Conservation (phyloP, 2,329 filamentous ascomycete species). For the Neofusicoccum ribis region DNA sequence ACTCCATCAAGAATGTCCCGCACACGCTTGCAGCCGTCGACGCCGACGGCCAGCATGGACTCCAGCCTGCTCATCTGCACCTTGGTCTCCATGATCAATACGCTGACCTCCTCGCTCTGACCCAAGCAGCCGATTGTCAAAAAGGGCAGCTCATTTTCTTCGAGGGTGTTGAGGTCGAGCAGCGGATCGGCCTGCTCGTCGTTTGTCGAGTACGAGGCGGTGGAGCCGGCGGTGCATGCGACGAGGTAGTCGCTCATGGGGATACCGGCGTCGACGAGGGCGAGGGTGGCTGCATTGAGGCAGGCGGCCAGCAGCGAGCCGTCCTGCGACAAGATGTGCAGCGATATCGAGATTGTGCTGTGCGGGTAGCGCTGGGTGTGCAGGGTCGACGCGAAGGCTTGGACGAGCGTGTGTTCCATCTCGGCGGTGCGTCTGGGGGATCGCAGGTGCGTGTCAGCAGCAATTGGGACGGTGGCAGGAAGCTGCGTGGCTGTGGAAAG, state of each 20-base stretch:
- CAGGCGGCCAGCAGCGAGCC: constrained; percentile 87
- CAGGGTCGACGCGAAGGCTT: constrained; percentile 73
- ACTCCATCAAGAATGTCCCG: constrained; percentile 77
- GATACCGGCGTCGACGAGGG: constrained; percentile 89
- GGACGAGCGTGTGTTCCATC: constrained; percentile 75
- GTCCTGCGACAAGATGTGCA: constrained; percentile 88
- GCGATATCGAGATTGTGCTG: constrained; percentile 75
- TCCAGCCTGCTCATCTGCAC: constrained; percentile 82
- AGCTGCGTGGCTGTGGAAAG: neutral
- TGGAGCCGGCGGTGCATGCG: constrained; percentile 83
- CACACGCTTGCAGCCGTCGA: constrained; percentile 89
- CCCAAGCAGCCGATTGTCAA: constrained; percentile 83
- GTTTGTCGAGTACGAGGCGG: constrained; percentile 58
- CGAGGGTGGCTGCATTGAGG: constrained; percentile 87
- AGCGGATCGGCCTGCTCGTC: constrained; percentile 76
- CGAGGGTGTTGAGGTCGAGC: constrained; percentile 74
- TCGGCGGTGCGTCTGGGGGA: constrained; percentile 70
- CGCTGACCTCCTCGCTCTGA: constrained; percentile 70
- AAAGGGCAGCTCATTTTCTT: constrained; percentile 86
- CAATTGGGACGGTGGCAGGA: neutral
- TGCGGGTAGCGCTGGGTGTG: constrained; percentile 89
- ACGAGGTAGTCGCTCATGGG: constrained; percentile 92
- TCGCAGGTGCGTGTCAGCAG: neutral
- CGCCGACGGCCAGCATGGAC: constrained; percentile 87
- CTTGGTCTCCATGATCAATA: constrained; percentile 82